Conservation (phyloP, 768 basidiomycete genomes). For the Termitomyces sp. region DNA sequence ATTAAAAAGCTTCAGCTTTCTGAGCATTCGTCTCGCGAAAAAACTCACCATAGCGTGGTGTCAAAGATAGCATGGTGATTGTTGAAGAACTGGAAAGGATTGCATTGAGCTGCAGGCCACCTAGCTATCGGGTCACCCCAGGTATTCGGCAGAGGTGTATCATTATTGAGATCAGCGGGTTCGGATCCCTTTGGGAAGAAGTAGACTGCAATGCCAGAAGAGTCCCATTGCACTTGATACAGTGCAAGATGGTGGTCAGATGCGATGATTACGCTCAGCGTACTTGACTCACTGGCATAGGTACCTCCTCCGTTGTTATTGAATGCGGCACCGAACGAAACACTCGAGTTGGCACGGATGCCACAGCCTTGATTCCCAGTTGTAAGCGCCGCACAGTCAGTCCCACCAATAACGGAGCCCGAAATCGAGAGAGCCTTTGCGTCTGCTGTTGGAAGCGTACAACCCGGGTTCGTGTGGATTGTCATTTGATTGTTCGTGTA, state of each 20-base stretch:
- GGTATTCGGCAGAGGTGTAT: constrained; percentile 63
- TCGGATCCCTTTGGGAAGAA: constrained; percentile 77
- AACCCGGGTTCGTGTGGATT: constrained; percentile 74
- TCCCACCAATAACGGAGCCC: constrained; percentile 64
- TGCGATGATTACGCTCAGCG: not conserved
- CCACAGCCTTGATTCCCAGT: constrained; percentile 84
- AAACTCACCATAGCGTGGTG: constrained; percentile 75
- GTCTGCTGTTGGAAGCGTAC: constrained; percentile 51
- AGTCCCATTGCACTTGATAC: constrained; percentile 70
- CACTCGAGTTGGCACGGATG: constrained; percentile 52
- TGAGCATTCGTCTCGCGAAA: not conserved
- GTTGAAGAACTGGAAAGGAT: constrained; percentile 76
- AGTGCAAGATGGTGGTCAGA: not conserved
- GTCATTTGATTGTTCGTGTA: constrained; percentile 82
- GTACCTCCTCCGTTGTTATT: constrained; percentile 85
- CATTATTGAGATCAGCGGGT: constrained; percentile 73
- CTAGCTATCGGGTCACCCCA: constrained; percentile 81
- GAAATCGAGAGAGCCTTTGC: constrained; percentile 49
- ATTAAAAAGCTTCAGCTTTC: constrained; percentile 4
- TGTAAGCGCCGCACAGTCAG: constrained; percentile 67
- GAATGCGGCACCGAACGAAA: constrained; percentile 82
- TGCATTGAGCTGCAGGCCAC: constrained; percentile 74
- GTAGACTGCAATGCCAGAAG: constrained; percentile 70
- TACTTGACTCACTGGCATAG: constrained; percentile 70
- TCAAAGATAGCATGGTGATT: constrained; percentile 79